A percentile compares a stretch with the other conserved stretches of the same genome.
phyloP scores from a whole-genome alignment of 441 rosid species.

The Eruca vesicaria region DNA sequence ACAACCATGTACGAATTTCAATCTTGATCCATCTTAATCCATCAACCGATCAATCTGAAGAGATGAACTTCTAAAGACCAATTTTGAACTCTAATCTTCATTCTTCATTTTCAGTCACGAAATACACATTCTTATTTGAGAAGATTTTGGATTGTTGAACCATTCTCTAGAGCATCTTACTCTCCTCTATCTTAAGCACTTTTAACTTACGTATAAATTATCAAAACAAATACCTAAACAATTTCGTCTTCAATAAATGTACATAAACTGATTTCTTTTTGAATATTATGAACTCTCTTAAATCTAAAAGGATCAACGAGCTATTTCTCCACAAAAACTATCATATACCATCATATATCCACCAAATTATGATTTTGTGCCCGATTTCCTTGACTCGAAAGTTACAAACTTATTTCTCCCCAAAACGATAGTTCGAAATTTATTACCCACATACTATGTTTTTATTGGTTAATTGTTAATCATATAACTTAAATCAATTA shows the following conservation, averaged over 20 bases:
- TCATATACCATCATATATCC: too few relatives aligned
- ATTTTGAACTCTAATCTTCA: not conserved
- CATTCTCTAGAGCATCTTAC: not conserved
- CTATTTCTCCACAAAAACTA: too few relatives aligned
- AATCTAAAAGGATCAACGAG: too few relatives aligned
- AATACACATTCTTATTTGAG: not conserved
- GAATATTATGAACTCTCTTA: not conserved
- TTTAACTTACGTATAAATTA: not conserved
- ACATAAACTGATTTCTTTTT: not conserved
- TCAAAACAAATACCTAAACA: not conserved
- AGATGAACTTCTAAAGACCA: not conserved
- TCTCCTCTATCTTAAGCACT: not conserved
- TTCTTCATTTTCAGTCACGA: not conserved
- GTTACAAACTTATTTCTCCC: too few relatives aligned
- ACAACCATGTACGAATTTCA: not conserved
- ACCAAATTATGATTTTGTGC: too few relatives aligned
- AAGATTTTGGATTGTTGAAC: not conserved
- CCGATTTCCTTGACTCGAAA: too few relatives aligned
- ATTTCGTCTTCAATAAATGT: not conserved
- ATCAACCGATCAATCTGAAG: not conserved
- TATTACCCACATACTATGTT: too few relatives aligned
- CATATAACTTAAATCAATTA: too few relatives aligned
- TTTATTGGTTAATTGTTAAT: too few relatives aligned
- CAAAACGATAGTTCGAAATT: too few relatives aligned
- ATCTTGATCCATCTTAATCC: not conserved